Evolutionary conservation across 2,329 filamentous ascomycete genomes (phyloP).

Genomic region (Fusarium sp.): DNA sequence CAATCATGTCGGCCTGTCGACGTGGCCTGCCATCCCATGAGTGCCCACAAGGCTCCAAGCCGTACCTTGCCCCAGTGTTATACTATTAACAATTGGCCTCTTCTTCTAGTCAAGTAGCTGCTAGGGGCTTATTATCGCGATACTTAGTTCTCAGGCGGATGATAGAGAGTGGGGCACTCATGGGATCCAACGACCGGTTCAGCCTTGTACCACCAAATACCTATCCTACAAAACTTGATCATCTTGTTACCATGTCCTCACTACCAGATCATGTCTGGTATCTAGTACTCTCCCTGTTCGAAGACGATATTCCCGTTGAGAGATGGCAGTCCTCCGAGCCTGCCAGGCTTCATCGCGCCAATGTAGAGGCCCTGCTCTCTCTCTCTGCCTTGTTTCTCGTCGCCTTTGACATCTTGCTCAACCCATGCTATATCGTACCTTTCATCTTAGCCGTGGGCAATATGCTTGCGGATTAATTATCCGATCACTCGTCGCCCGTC

Average conservation of each 20-base stretch:
- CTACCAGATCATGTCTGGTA: neutral
- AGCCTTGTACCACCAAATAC: neutral
- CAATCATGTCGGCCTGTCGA: neutral
- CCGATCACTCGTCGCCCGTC: neutral
- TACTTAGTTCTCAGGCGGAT: too few relatives aligned
- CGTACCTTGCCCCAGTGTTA: too few relatives aligned
- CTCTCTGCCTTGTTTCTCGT: neutral
- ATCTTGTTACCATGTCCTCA: neutral
- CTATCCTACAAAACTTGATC: neutral
- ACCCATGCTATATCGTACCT: neutral
- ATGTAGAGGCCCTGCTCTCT: neutral
- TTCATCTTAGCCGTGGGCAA: neutral
- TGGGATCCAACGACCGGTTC: neutral
- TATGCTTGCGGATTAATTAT: neutral
- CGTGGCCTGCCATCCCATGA: too few relatives aligned
- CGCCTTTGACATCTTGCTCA: neutral
- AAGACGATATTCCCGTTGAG: neutral
- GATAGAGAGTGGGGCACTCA: too few relatives aligned
- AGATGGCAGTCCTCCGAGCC: neutral
- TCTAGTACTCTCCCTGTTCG: neutral
- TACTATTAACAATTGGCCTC: too few relatives aligned
- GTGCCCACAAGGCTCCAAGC: too few relatives aligned
- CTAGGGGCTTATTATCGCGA: too few relatives aligned
- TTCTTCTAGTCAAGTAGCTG: too few relatives aligned
- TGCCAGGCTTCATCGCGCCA: neutral